Percentiles rank a stretch among this genome's conserved stretches.
Conservation (phyloP, 805 yeast species). For the Cyberlindnera amylophila region DNA sequence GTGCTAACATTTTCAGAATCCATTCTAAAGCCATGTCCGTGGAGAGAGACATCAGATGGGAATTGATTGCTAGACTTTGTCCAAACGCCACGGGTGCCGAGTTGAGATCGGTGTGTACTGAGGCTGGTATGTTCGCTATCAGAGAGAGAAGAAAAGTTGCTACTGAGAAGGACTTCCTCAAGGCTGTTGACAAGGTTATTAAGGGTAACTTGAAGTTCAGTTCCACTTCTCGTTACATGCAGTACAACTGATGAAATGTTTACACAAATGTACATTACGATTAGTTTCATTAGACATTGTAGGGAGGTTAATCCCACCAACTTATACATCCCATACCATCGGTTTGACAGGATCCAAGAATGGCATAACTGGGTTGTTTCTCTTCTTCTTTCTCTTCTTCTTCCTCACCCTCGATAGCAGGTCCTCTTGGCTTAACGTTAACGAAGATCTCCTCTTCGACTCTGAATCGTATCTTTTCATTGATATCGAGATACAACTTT, state of each 20-base stretch:
- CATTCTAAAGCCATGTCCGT: conserved; percentile 98
- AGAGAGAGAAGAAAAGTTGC: conserved; percentile 98
- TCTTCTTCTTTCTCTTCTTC: conserved; percentile 33
- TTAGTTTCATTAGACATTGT: too few species aligned
- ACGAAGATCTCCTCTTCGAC: conserved; percentile 86
- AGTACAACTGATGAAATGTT: conserved; percentile 60
- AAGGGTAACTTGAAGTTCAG: conserved; percentile 98
- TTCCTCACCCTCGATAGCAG: conserved; percentile 34
- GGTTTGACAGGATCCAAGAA: conserved; percentile 86
- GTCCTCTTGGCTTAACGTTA: conserved; percentile 76
- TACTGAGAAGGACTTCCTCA: conserved; percentile 93
- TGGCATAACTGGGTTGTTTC: conserved; percentile 71
- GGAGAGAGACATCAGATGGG: conserved; percentile 98
- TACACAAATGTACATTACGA: not conserved
- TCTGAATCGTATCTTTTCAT: conserved; percentile 88
- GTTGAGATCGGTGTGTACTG: conserved; percentile 96
- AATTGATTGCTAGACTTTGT: conserved; percentile 91
- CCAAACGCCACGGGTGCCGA: conserved; percentile 99
- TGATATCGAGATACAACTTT: conserved; percentile 77
- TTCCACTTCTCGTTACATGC: conserved; percentile 97
- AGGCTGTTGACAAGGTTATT: conserved; percentile 97
- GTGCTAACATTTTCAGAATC: conserved; percentile 95
- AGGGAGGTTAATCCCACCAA: conserved; percentile 89
- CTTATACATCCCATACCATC: conserved; percentile 96
- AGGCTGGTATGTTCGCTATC: conserved; percentile 99